Base-by-base conservation (phyloP, 768 basidiomycete species). In the Botryobasidium botryosum region DNA sequence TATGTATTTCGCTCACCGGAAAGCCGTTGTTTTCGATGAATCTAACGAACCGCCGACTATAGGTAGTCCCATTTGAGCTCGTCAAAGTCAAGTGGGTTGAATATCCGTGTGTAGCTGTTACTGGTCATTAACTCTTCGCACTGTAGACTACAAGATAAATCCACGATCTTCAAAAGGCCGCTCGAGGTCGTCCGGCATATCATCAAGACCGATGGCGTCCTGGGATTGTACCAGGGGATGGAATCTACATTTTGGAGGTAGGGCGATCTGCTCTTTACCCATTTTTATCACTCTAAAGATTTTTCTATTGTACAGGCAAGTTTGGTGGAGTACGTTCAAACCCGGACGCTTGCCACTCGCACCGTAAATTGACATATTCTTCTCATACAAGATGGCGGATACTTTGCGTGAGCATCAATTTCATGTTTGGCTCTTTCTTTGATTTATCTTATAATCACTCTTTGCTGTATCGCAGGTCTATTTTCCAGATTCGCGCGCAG, bases 211-310 rank as follows among this genome's bases (percentile, higher is more conserved):
- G 77, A 86, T 27, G 92, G 92, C 24, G 40, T 82, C 3, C 62
- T 96, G 0, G 91, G 87, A 17, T 62, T 96, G 21, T 96, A 96
- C 57, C n/a, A 75, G 20, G 91, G 94, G 27, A 91, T 97, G 82
- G 94, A 97, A 59, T 74, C 87, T 10, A 97, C 92, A 2, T 92
- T 96, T 64, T 96, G 92, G 92, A 74, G 91, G 85, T 84, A 45
- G 28, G 64, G n/a, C n/a, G n/a, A n/a, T n/a, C n/a, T n/a, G n/a
- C n/a, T n/a, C n/a, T n/a, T n/a, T n/a, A n/a, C n/a, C n/a, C n/a
- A n/a, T n/a, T n/a, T n/a, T n/a, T n/a, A n/a, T n/a, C n/a, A n/a
- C n/a, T n/a, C n/a, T n/a, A n/a, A n/a, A n/a, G n/a, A n/a, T n/a
- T n/a, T n/a, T n/a, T n/a, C n/a, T n/a, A n/a, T n/a, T 24, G 39